These are phyloP conservation scores for Aristolochia californica DNA, from an alignment of 164 flowering plant species.

Conservation along the genomic window DNA sequence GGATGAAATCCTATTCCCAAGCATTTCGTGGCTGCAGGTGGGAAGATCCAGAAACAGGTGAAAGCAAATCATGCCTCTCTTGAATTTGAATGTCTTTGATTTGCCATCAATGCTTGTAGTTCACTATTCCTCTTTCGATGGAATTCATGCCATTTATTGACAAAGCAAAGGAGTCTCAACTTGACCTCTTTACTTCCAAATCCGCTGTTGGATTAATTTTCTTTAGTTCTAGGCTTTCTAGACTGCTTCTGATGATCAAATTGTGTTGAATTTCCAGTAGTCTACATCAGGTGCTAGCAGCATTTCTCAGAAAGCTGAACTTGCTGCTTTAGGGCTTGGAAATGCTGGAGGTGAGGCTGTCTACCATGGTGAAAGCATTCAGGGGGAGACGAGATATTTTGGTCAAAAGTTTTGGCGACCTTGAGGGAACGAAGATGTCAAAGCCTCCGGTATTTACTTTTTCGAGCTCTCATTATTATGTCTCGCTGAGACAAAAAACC, in stretches of 20 bases:
- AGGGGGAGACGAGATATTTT: constrained; percentile 76
- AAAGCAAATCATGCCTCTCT: not conserved
- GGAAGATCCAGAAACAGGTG: constrained; percentile 95
- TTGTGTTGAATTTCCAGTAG: constrained; percentile 41
- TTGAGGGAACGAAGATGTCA: constrained; percentile 73
- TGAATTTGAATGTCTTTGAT: not conserved
- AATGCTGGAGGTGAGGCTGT: constrained; percentile 90
- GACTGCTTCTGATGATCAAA: no score
- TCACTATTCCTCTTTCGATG: no score
- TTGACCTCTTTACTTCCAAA: no score
- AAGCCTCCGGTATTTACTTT: constrained; percentile 65
- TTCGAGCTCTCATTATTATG: no score
- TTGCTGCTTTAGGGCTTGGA: constrained; percentile 90
- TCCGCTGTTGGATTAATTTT: no score
- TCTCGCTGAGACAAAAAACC: not conserved
- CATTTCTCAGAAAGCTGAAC: constrained; percentile 87
- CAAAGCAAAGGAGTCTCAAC: no score
- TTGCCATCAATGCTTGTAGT: no score
- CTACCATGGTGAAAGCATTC: constrained; percentile 82
- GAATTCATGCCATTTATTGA: no score
- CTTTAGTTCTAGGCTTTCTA: no score
- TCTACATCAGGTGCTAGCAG: constrained; percentile 93
- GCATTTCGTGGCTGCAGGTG: constrained; percentile 79
- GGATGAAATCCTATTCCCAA: no score
- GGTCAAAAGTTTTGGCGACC: constrained; percentile 53